These are phyloP conservation scores for Suhomyces anneliseae DNA, from an alignment of 1,139 yeast species.

Conservation along the genomic window DNA sequence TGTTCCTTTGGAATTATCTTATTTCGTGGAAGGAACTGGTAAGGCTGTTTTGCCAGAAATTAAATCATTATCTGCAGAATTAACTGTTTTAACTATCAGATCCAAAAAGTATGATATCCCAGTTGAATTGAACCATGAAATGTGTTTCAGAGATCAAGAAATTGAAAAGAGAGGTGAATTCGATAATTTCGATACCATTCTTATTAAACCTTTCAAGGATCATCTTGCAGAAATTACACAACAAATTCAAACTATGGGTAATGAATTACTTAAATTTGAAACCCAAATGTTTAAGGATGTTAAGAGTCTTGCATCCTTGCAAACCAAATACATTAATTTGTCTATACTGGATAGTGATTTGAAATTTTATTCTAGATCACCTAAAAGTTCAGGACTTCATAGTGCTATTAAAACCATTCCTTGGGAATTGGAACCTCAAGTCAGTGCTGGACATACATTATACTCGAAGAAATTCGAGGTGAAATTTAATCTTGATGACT, in stretches of 20 bases:
- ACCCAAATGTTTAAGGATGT: conserved; percentile 38
- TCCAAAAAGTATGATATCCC: conserved; percentile 37
- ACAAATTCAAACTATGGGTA: conserved; percentile 36
- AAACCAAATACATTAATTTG: conserved; percentile 33
- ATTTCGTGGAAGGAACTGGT: conserved; percentile 22
- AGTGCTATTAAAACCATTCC: conserved; percentile 23
- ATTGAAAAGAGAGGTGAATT: conserved; percentile 27
- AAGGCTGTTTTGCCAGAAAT: conserved; percentile 26
- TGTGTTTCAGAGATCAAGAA: conserved; percentile 29
- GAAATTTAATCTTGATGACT: conserved; percentile 25
- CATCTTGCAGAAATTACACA: conserved; percentile 29
- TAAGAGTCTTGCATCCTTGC: conserved; percentile 36
- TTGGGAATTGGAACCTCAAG: conserved; percentile 22
- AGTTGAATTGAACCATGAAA: conserved; percentile 41
- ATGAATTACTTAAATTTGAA: conserved; percentile 37
- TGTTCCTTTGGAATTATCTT: conserved; percentile 39
- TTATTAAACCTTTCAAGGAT: conserved; percentile 32
- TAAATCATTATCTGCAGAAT: conserved; percentile 30
- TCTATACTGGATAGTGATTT: conserved; percentile 19
- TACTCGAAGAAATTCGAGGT: conserved; percentile 31
- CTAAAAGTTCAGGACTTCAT: conserved; percentile 22
- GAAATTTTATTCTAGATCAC: conserved; percentile 15
- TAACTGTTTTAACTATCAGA: conserved; percentile 34
- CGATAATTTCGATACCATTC: conserved; percentile 33
- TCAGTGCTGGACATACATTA: conserved; percentile 16